Percentiles rank a stretch among this genome's conserved stretches.
Conservation (phyloP, 805 yeast genomes). For the Saccharomycopsis guyanensis region DNA sequence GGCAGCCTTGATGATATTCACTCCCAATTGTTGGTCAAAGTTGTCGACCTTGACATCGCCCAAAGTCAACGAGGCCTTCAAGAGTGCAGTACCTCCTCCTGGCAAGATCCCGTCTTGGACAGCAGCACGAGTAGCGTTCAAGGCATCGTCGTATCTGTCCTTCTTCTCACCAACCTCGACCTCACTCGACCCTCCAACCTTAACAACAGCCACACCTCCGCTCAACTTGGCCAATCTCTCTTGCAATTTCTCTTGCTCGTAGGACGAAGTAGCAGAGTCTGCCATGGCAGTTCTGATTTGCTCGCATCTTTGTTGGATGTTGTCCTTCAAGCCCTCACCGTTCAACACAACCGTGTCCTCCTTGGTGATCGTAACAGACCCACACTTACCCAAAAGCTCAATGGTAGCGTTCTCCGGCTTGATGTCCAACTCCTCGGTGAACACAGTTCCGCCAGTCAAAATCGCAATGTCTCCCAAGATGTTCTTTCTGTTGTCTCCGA, state of each 20-base stretch:
- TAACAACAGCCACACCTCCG: conserved; percentile 97
- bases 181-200: conserved; percentile 96
- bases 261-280: conserved; percentile 65
- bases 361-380: conserved; percentile 86
- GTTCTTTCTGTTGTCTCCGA: conserved; percentile 97
- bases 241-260: conserved; percentile 94
- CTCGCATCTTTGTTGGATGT: conserved; percentile 79
- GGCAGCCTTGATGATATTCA: conserved; percentile 85
- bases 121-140: conserved; percentile 98
- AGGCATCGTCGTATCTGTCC: conserved; percentile 97
- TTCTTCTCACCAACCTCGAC: conserved; percentile 99
- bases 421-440: conserved; percentile 87
- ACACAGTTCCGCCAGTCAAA: conserved; percentile 81
- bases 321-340: conserved; percentile 84
- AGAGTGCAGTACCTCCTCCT: conserved; percentile 98
- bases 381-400: conserved; percentile 86
- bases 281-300: conserved; percentile 81
- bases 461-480: conserved; percentile 93
- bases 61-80: conserved; percentile 79
- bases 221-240: conserved; percentile 95
- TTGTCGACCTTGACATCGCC: conserved; percentile 67
- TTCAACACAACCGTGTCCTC: conserved; percentile 92
- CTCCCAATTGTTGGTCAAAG: conserved; percentile 96
- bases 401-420: conserved; percentile 92
- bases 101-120: conserved; percentile 98